Conservation (phyloP, 2,329 filamentous ascomycete genomes). For the Lasiodiplodia theobromae region DNA sequence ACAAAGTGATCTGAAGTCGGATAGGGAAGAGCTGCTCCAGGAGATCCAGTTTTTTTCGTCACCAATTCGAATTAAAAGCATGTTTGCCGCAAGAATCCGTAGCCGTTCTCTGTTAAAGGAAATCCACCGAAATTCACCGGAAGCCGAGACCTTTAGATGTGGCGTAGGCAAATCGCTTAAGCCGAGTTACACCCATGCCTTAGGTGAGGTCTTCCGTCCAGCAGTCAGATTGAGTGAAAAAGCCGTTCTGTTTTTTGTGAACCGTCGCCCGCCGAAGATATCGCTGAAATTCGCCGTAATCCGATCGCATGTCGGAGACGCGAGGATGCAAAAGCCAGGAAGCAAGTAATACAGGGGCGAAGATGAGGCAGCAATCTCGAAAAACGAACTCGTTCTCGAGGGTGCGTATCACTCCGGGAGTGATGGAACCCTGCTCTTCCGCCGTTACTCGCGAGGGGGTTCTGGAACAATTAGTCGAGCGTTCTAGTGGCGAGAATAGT, state of each 20-base stretch:
- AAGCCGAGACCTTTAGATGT: slow-evolving; percentile 29
- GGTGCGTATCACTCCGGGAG: slow-evolving; percentile 20
- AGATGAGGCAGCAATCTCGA: slow-evolving; percentile 30
- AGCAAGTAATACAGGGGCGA: slow-evolving; percentile 30
- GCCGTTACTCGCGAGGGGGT: slow-evolving; percentile 37
- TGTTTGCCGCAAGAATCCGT: slow-evolving; percentile 30
- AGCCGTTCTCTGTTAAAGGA: slow-evolving; percentile 41
- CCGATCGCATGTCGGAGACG: slow-evolving; percentile 20
- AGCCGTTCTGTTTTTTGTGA: slow-evolving; percentile 26
- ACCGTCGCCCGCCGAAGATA: slow-evolving; percentile 26
- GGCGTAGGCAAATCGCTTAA: slow-evolving; percentile 25
- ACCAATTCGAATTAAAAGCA: slow-evolving; percentile 31
- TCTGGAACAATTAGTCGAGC: slow-evolving; percentile 38
- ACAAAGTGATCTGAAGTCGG: slow-evolving; percentile 43
- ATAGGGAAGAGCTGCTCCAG: slow-evolving; percentile 29
- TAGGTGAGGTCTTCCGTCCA: slow-evolving; percentile 27
- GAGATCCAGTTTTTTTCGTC: slow-evolving; percentile 31
- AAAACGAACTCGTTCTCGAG: slow-evolving; percentile 9
- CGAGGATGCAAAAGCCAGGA: slow-evolving; percentile 25
- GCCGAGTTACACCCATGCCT: slow-evolving; percentile 29
- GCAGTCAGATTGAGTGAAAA: slow-evolving; percentile 26
- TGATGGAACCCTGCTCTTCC: slow-evolving; percentile 22
- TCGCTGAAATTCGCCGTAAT: slow-evolving; percentile 28
- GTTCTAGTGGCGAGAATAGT: slow-evolving; percentile 52
- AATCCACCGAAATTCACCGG: slow-evolving; percentile 43